These are phyloP conservation scores for Phycomyces blakesleeanus DNA, from an alignment of 192 early-diverging fungal species.

Conservation along the genomic window DNA sequence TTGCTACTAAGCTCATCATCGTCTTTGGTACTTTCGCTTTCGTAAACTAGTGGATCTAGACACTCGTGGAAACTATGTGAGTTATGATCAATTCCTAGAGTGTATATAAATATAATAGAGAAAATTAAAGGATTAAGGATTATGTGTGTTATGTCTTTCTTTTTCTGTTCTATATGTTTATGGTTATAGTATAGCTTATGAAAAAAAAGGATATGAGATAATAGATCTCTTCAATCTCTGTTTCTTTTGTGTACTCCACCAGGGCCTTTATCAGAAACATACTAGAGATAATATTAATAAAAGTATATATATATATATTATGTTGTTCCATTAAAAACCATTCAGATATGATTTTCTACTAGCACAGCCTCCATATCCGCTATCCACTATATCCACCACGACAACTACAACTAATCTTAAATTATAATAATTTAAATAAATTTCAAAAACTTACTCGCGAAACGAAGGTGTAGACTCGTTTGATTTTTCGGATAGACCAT, in stretches of 20 bases:
- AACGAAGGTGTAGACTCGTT: background rate
- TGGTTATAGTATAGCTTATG: too few species aligned
- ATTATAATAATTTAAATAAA: too few species aligned
- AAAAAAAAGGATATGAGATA: constrained; percentile 31
- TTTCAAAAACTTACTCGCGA: constrained; percentile 7
- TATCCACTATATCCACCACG: too few species aligned
- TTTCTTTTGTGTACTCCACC: constrained; percentile 8
- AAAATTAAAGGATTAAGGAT: constrained; percentile 10
- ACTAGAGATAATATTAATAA: constrained; percentile 4
- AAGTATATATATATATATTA: too few species aligned
- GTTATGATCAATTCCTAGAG: constrained; percentile 6
- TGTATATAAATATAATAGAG: too few species aligned
- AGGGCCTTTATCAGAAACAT: constrained; percentile 17
- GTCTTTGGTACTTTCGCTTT: background rate
- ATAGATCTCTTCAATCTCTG: constrained; percentile 22
- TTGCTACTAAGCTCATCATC: background rate
- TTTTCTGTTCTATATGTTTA: too few species aligned
- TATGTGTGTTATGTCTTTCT: too few species aligned
- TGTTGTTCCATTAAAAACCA: too few species aligned
- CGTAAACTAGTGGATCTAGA: constrained; percentile 30
- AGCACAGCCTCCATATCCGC: too few species aligned
- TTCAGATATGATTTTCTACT: too few species aligned
- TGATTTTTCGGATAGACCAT: background rate
- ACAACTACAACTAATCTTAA: too few species aligned
- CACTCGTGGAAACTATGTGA: constrained; percentile 22